These are phyloP conservation scores for Suhomyces kilbournensis DNA, from an alignment of 805 yeast species.

Conservation along the genomic window DNA sequence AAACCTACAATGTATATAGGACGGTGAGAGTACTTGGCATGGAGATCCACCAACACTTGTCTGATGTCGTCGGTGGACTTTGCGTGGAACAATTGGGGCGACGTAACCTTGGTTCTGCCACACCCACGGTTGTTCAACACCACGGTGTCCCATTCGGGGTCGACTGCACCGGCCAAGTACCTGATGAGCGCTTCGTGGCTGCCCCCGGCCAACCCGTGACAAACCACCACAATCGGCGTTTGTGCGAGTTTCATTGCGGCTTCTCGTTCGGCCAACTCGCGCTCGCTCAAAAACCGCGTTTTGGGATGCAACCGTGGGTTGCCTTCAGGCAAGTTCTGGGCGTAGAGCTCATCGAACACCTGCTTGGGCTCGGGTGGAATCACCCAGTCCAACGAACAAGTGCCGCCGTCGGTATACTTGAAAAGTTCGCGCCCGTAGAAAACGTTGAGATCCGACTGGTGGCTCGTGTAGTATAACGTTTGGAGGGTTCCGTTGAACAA, in stretches of 20 bases:
- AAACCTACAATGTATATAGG: constrained; percentile 73
- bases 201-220: constrained; percentile 85
- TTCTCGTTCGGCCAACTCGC: constrained; percentile 38
- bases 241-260: constrained; percentile 20
- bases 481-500: constrained; percentile 74
- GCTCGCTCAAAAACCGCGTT: constrained; percentile 50
- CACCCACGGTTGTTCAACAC: constrained; percentile 79
- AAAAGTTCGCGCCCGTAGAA: constrained; percentile 74
- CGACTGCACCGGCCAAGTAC: constrained; percentile 46
- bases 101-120: constrained; percentile 62
- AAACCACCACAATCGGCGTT: constrained; percentile 58
- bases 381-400: constrained; percentile 73
- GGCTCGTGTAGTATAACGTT: constrained; percentile 64
- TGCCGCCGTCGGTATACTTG: constrained; percentile 62
- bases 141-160: constrained; percentile 52
- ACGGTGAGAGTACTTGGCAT: constrained; percentile 51
- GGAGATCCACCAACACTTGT: constrained; percentile 50
- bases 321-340: constrained; percentile 31
- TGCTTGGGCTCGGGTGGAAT: constrained; percentile 36
- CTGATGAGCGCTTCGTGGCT: constrained; percentile 78
- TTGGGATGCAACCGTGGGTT: constrained; percentile 45
- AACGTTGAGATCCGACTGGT: constrained; percentile 50
- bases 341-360: constrained; percentile 22
- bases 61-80: constrained; percentile 70
- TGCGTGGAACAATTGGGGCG: constrained; percentile 69